Conservation (phyloP, 345 rosid species). For the Microthlaspi erraticum region DNA sequence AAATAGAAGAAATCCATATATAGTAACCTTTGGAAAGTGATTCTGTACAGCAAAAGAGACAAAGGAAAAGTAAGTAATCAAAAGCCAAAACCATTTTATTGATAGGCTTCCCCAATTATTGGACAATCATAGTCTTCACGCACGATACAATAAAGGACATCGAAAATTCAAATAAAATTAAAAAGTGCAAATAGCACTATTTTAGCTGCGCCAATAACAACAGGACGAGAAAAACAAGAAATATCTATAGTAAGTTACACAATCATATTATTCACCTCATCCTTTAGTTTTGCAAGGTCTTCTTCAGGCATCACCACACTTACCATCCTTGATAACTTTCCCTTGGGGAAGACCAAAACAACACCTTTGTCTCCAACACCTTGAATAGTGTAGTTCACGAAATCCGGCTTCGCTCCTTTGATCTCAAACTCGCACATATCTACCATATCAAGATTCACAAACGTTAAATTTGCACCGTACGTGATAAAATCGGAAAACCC, state of each 20-base stretch:
- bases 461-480: conserved; percentile 73
- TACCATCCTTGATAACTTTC: conserved; percentile 42
- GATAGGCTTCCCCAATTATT: neutral
- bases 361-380: conserved; percentile 73
- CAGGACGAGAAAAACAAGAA: neutral
- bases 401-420: conserved; percentile 54
- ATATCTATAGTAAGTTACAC: conserved; percentile 1
- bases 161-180: neutral
- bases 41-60: neutral
- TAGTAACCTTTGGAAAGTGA: no score
- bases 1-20: no score
- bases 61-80: neutral
- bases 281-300: conserved; percentile 46
- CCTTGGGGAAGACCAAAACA: conserved; percentile 52
- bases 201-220: neutral
- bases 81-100: conserved; percentile 7
- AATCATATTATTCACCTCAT: conserved; percentile 40
- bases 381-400: conserved; percentile 52
- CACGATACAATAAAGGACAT: neutral
- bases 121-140: neutral
- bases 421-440: conserved; percentile 54
- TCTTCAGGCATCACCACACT: conserved; percentile 53
- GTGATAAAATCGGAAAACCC: conserved; percentile 49
- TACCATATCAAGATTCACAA: conserved; percentile 60
- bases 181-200: neutral